Conservation (phyloP, 495 filamentous ascomycete genomes). For the Penicillium manginii region DNA sequence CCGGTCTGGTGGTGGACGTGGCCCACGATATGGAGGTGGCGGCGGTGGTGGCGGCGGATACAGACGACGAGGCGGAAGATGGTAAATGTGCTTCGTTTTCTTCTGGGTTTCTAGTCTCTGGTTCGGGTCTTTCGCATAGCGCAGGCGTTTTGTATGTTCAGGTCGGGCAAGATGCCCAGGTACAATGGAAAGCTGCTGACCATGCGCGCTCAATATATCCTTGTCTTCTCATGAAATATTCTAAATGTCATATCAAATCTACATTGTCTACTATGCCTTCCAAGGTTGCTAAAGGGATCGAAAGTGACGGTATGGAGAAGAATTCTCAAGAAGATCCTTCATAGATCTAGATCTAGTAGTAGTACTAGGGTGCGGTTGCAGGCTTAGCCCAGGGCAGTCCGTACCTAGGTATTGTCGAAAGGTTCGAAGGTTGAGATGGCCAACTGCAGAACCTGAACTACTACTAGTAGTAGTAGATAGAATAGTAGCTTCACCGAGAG, state of each 20-base stretch:
- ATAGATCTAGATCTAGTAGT: no score
- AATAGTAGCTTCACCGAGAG: no score
- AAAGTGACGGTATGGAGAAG: no score
- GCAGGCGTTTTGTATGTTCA: constrained; percentile 44
- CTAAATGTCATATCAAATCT: constrained; percentile 9
- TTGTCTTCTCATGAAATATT: constrained; percentile 15
- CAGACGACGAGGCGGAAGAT: constrained; percentile 46
- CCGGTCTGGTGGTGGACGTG: constrained; percentile 59
- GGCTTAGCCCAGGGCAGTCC: no score
- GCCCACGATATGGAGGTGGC: constrained; percentile 44
- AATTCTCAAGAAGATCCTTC: no score
- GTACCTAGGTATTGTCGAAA: no score
- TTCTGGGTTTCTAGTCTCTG: constrained; percentile 20
- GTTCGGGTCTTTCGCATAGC: constrained; percentile 47
- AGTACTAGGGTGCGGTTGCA: no score
- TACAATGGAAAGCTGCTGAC: constrained; percentile 17
- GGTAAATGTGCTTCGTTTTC: constrained; percentile 30
- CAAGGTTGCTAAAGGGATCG: no score
- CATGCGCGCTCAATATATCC: constrained; percentile 29
- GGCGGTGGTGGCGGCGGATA: constrained; percentile 45
- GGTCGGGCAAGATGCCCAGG: constrained; percentile 21
- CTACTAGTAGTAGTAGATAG: no score
- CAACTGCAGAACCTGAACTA: no score
- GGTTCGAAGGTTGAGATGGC: no score
- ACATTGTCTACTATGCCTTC: no score